phyloP scores from a whole-genome alignment of 768 basidiomycete genomes.

The Leccinum uliginosum region DNA sequence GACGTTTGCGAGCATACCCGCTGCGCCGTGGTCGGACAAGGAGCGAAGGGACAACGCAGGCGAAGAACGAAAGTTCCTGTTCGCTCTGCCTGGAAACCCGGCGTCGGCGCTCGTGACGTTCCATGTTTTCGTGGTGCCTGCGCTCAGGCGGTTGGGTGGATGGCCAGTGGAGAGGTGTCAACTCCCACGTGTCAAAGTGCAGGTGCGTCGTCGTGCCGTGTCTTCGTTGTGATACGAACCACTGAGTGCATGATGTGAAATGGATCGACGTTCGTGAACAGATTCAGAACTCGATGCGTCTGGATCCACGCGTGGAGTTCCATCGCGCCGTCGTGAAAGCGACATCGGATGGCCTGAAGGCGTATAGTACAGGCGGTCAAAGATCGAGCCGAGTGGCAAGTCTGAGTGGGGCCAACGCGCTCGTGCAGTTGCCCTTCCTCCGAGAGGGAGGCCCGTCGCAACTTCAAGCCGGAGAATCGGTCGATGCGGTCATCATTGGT shows the following conservation, averaged over 20 bases:
- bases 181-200: constrained; percentile 57
- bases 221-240: not conserved
- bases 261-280: constrained; percentile 19
- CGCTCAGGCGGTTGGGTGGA: constrained; percentile 67
- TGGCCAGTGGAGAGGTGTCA: constrained; percentile 51
- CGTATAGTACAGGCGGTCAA: constrained; percentile 83
- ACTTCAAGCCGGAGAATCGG: constrained; percentile 52
- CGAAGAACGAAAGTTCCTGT: constrained; percentile 52
- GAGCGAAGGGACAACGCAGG: not conserved
- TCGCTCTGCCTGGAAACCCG: constrained; percentile 87
- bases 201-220: constrained; percentile 41
- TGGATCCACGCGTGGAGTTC: constrained; percentile 77
- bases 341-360: constrained; percentile 44
- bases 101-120: constrained; percentile 86
- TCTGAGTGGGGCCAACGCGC: constrained; percentile 73
- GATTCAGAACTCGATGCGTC: constrained; percentile 56
- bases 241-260: not conserved
- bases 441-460: constrained; percentile 30
- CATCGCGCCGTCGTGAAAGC: constrained; percentile 70
- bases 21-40: not conserved
- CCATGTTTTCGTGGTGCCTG: constrained; percentile 79
- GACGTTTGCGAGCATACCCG: constrained; percentile 77
- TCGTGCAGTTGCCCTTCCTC: constrained; percentile 61
- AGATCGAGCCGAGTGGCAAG: constrained; percentile 80
- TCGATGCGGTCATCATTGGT: constrained; percentile 62